Base-by-base conservation (phyloP, 1,284 basidiomycete genomes). In the Sporisorium graminicola region DNA sequence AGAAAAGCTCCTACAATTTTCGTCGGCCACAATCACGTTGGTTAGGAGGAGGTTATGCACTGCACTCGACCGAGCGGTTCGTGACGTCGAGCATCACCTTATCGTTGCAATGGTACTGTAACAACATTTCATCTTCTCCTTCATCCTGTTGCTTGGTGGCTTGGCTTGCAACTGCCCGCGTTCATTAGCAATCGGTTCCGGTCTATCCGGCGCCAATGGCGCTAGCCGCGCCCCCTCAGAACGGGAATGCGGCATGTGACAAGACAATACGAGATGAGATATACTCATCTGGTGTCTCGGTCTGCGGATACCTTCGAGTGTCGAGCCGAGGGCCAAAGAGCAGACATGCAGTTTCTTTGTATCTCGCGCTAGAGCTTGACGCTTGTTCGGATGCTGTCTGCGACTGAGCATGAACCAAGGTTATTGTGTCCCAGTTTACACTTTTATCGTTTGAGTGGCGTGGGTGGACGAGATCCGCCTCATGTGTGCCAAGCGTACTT, bases 151-250 rank as follows among this genome's bases (percentile, higher is more conserved):
- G 49, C 12, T 18, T 31, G 49, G 20, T 27, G 16, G 6, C 8
- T 31, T 31, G 2, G 20, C 27, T 16, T 31, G 3, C 5, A 16
- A 1, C 26, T 8, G 27, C 18, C 46, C 16, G 31, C 26, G 29
- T 31, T 31, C 49, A 31, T 50, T n/a, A 5, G n/a, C 27, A 27
- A 29, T 6, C 14, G 10, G 3, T 50, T 13, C 49, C 49, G 29
- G 49, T 20, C 49, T 20, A 50, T 2, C 49, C 49, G 27, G 29
- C 49, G 49, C 49, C 29, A 49, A 10, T 9, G 47, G 47, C 47
- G 47, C 47, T 49, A 29, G n/a, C 7, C 2, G 47, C 47, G 47
- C 47, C 4, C 9, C 13, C 9, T 20, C 5, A 20, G 18, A 18
- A 31, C n/a, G 29, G 26, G 27, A 20, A n/a, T 2, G 0, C 8